Conservation (phyloP, 345 rosid species). For the Crucihimalaya himalaica region DNA sequence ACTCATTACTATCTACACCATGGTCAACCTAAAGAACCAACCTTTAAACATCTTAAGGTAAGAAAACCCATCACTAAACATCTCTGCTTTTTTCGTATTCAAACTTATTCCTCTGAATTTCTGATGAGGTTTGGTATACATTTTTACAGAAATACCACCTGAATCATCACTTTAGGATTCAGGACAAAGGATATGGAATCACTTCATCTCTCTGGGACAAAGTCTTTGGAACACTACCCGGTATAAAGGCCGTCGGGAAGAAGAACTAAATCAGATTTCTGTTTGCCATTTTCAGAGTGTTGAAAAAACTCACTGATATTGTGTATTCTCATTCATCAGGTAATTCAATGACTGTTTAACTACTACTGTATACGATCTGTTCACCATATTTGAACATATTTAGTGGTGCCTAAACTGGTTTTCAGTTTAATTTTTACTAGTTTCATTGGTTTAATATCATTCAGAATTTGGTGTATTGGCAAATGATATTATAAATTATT, state of each 20-base stretch:
- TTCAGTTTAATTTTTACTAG: too few relatives aligned
- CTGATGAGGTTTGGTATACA: conserved; percentile 23
- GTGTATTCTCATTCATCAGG: conserved; percentile 31
- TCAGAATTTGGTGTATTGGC: not conserved
- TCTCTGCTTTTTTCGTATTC: not conserved
- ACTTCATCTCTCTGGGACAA: conserved; percentile 74
- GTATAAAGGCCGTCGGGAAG: conserved; percentile 28
- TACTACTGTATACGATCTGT: conserved; percentile 26
- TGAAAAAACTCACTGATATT: conserved; percentile 23
- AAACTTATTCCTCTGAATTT: not conserved
- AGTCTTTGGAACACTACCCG: conserved; percentile 68
- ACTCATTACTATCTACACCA: conserved; percentile 81
- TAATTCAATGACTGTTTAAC: conserved; percentile 20
- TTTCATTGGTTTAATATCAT: not conserved
- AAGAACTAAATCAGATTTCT: conserved; percentile 25
- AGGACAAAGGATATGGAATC: conserved; percentile 65
- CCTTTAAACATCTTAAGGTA: conserved; percentile 60
- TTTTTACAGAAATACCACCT: conserved; percentile 65
- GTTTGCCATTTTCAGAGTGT: conserved; percentile 22
- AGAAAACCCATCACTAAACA: not conserved
- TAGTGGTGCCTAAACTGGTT: conserved; percentile 3
- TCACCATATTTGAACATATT: conserved; percentile 36
- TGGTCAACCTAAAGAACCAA: conserved; percentile 57
- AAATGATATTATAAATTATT: not conserved
- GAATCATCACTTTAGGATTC: conserved; percentile 71